These are phyloP conservation scores for Phytophthora ramorum DNA, from an alignment of 352 stramenopile species.

Conservation along the genomic window DNA sequence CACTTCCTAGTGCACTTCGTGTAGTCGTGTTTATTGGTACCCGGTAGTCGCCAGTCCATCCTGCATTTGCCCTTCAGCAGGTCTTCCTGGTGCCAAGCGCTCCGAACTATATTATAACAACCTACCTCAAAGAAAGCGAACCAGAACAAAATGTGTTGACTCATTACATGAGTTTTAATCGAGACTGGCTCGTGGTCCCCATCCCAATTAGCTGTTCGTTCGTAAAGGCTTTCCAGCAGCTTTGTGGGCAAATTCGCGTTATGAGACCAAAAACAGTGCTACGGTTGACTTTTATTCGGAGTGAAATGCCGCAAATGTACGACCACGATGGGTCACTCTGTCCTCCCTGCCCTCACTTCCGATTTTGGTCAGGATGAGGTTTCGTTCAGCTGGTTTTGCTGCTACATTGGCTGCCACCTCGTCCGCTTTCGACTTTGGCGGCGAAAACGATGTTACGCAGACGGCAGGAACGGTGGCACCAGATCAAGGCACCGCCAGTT, in stretches of 20 bases:
- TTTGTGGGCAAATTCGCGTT: neutral
- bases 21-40: too few species aligned
- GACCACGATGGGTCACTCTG: too few species aligned
- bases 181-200: neutral
- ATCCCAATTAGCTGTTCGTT: constrained; percentile 11
- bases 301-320: too few species aligned
- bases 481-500: constrained; percentile 4
- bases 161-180: too few species aligned
- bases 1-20: too few species aligned
- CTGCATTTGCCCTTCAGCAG: too few species aligned
- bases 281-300: too few species aligned
- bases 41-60: too few species aligned
- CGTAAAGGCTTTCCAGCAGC: constrained; percentile 5
- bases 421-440: constrained; percentile 22
- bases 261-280: neutral
- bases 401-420: constrained; percentile 16
- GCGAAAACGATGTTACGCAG: constrained; percentile 11
- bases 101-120: too few species aligned
- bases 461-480: constrained; percentile 23
- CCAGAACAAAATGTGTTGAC: too few species aligned
- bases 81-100: too few species aligned
- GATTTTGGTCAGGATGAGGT: constrained; percentile 12
- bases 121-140: too few species aligned
- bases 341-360: constrained; percentile 7
- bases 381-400: constrained; percentile 9